Evolutionary conservation across 352 stramenopile species (phyloP), one percentile per base, ranked within the genome.

Genomic region (Phytopythium helicoides): DNA sequence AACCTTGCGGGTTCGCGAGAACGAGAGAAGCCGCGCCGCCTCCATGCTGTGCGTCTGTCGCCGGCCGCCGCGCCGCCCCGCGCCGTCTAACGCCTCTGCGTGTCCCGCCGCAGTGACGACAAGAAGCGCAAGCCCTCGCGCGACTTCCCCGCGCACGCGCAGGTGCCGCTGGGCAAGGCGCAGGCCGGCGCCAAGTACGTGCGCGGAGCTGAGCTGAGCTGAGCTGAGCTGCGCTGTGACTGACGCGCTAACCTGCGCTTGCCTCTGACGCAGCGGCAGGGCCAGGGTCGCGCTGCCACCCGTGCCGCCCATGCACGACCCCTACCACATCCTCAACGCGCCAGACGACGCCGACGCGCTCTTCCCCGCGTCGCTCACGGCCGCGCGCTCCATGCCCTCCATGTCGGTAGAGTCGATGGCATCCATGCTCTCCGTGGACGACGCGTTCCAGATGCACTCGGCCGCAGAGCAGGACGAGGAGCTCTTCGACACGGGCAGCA

Each of bases 91-190:
- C 47, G 23, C 38, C 18, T 57, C 22, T 37, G 10, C 28, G 7
- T 14, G 4, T 53, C n/a, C 5, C 9, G 21, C 31, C 34, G 16
- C 26, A 86, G 80, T 23, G 75, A 87, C 54, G 77, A 88, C 69
- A 89, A 88, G 72, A 92, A 92, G 76, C 80, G 83, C 53, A 93
- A 93, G 64, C 80, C 83, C 3, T 93, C 83, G 53, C 60, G 69
- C 42, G 81, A 90, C 54, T 89, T 93, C 58, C 83, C 83, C 14
- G 79, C 68, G 16, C 75, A 91, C 47, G 76, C 80, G n/a, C 58
- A 86, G 35, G 66, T 89, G 52, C 83, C 80, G 3, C 47, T 79
- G 21, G 76, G 73, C 48, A 93, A 93, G 47, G 52, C 78, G 11
- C 66, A 75, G 40, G 80, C 69, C 51, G 58, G 66, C 26, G 71